These are phyloP conservation scores for Marasmius fiardii DNA, from an alignment of 1,284 basidiomycete genomes.

Conservation along the genomic window DNA sequence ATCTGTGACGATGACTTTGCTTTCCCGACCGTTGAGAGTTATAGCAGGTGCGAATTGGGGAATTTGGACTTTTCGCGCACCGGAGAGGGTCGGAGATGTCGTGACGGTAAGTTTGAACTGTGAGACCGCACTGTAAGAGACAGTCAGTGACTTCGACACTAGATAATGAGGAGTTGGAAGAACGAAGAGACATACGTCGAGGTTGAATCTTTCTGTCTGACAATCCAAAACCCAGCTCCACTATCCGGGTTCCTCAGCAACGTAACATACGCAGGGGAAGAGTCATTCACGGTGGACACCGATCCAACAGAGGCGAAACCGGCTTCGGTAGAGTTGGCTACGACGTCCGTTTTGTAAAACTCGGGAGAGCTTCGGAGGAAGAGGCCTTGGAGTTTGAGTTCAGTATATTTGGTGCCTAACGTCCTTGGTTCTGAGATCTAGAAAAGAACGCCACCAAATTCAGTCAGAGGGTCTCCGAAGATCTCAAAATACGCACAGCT, in stretches of 20 bases:
- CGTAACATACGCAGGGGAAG: slow-evolving; percentile 54
- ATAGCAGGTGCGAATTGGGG: slow-evolving; percentile 50
- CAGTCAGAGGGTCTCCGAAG: slow-evolving; percentile 13
- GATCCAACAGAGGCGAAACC: slow-evolving; percentile 33
- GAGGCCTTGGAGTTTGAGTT: slow-evolving; percentile 71
- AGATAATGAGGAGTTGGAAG: not conserved
- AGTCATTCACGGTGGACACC: slow-evolving; percentile 30
- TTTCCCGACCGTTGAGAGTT: slow-evolving; percentile 65
- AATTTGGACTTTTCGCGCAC: slow-evolving; percentile 44
- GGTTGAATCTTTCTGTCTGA: slow-evolving; percentile 62
- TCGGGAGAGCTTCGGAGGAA: slow-evolving; percentile 74
- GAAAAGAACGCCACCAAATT: slow-evolving; percentile 16
- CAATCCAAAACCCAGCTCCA: slow-evolving; percentile 63
- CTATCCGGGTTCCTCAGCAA: slow-evolving; percentile 65
- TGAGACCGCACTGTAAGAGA: slow-evolving; percentile 36
- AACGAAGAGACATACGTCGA: slow-evolving; percentile 61
- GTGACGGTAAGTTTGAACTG: slow-evolving; percentile 56
- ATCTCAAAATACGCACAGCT: slow-evolving; percentile 27
- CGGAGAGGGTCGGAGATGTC: slow-evolving; percentile 35
- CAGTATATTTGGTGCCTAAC: slow-evolving; percentile 64
- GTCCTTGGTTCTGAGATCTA: slow-evolving; percentile 64
- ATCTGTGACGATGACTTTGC: slow-evolving; percentile 66
- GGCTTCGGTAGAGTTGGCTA: slow-evolving; percentile 51
- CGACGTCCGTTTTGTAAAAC: slow-evolving; percentile 74
- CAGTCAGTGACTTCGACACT: not conserved